Percentiles rank a stretch among this genome's conserved stretches.
These are phyloP conservation scores for Alopecurus myosuroides DNA, from an alignment of 176 grass and related monocot species.

Conservation along the genomic window DNA sequence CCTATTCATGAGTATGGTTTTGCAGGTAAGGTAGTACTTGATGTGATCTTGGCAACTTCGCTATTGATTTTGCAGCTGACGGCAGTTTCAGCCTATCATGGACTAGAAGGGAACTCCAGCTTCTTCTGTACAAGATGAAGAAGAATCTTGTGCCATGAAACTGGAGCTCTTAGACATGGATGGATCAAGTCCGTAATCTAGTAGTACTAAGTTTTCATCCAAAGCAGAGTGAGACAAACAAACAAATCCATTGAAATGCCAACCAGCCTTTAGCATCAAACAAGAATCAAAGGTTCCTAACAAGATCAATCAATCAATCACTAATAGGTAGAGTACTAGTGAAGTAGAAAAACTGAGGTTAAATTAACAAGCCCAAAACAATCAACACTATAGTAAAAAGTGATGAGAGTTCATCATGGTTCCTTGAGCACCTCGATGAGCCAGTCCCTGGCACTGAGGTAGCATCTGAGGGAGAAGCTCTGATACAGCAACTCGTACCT, in stretches of 20 bases:
- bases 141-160: not conserved
- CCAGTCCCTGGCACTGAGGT: slow-evolving; percentile 28
- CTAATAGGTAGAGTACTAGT: too few relatives aligned
- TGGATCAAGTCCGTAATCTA: not conserved
- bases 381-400: not conserved
- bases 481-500: slow-evolving; percentile 68
- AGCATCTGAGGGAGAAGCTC: slow-evolving; percentile 45
- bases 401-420: slow-evolving; percentile 8
- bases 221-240: not conserved
- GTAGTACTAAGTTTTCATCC: not conserved
- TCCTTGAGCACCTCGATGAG: slow-evolving; percentile 45
- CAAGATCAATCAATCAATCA: not conserved
- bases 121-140: not conserved
- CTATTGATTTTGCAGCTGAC: not conserved
- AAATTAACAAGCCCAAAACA: not conserved
- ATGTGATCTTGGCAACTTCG: not conserved
- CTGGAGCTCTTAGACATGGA: not conserved
- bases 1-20: not conserved
- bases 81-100: not conserved
- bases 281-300: too few relatives aligned
- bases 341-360: not conserved
- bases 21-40: not conserved
- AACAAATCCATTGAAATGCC: not conserved
- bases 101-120: not conserved
- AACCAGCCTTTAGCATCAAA: not conserved